phyloP scores from a whole-genome alignment of 108 stramenopile genomes.

The Aurantiochytrium sp. region DNA sequence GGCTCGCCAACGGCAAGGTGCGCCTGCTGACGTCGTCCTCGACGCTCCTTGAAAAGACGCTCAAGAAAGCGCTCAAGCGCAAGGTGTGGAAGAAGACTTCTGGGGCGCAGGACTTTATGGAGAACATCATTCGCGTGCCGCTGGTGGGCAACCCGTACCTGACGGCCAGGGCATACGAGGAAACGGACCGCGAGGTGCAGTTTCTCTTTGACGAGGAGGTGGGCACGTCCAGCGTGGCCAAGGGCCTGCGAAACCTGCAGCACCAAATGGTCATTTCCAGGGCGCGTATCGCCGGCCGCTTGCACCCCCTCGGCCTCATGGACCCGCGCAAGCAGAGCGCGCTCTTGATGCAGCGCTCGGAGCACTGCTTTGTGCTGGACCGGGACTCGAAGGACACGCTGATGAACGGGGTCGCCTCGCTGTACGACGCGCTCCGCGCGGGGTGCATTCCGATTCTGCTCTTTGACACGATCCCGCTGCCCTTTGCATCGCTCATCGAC shows the following conservation, averaged over 20 bases:
- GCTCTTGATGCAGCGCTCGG: neutral
- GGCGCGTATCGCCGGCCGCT: neutral
- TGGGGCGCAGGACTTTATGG: neutral
- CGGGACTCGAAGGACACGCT: neutral
- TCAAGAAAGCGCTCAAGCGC: neutral
- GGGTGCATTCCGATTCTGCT: slow-evolving; percentile 2
- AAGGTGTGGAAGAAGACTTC: neutral
- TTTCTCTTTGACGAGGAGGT: neutral
- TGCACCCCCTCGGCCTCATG: neutral
- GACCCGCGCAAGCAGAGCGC: neutral
- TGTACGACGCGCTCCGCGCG: slow-evolving; percentile 2
- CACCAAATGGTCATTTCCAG: neutral
- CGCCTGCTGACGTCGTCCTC: neutral
- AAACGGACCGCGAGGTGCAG: neutral
- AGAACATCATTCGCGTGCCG: neutral
- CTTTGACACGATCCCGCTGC: neutral
- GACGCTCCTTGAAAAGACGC: neutral
- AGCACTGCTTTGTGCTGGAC: neutral
- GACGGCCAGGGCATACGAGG: neutral
- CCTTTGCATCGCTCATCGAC: neutral
- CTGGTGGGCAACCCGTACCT: neutral
- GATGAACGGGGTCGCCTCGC: neutral
- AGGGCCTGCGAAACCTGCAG: neutral
- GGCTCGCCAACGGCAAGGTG: neutral
- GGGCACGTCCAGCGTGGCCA: neutral